These are phyloP conservation scores for Mycena albidolilacea DNA, from an alignment of 768 basidiomycete species.

Conservation along the genomic window DNA sequence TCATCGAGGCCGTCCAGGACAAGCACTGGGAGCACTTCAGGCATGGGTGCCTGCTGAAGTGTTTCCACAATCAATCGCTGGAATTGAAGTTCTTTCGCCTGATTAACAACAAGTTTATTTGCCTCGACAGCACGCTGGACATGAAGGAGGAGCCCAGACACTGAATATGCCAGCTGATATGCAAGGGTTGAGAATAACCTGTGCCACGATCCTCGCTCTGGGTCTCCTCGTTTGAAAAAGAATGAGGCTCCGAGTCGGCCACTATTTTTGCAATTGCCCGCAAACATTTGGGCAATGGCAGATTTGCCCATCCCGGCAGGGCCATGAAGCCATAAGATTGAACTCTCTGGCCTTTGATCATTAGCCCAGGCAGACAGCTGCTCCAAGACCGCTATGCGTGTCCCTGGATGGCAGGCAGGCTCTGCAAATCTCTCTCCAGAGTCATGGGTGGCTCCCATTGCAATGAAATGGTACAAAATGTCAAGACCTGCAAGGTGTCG, in stretches of 20 bases:
- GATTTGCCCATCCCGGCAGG: conserved; percentile 44
- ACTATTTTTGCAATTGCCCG: conserved; percentile 32
- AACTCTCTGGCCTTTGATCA: neutral
- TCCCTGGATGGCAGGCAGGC: conserved; percentile 25
- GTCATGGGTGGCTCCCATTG: conserved; percentile 11
- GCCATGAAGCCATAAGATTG: conserved; percentile 41
- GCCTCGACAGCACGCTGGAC: conserved; percentile 29
- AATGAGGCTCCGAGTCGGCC: conserved; percentile 47
- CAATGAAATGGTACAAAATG: conserved; percentile 45
- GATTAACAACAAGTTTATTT: conserved; percentile 35
- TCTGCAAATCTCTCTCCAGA: conserved; percentile 13
- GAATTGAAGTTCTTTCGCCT: conserved; percentile 32
- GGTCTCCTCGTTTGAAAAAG: conserved; percentile 50
- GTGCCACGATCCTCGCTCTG: conserved; percentile 42
- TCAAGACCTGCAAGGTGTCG: neutral
- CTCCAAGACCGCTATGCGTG: conserved; percentile 6
- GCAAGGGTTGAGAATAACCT: conserved; percentile 47
- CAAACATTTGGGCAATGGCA: conserved; percentile 41
- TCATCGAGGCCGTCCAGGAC: neutral
- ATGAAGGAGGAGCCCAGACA: conserved; percentile 19
- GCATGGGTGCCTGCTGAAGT: neutral
- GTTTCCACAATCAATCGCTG: conserved; percentile 35
- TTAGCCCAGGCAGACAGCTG: neutral
- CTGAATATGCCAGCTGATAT: conserved; percentile 41
- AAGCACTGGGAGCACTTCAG: neutral